Conservation (phyloP, 495 filamentous ascomycete genomes). For the Talaromyces adpressus region DNA sequence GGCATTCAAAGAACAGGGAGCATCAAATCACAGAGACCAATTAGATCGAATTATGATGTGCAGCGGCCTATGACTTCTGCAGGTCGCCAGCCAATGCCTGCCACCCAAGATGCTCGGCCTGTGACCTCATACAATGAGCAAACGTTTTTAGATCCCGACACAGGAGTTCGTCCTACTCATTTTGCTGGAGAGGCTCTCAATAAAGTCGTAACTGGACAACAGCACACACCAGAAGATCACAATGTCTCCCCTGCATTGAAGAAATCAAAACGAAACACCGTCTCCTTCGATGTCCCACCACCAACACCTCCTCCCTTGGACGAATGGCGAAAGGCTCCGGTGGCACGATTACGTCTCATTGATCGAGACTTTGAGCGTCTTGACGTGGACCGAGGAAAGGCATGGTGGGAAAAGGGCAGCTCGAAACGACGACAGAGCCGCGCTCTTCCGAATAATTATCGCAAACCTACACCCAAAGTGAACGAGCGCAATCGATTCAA, state of each 20-base stretch:
- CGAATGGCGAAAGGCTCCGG: constrained; percentile 36
- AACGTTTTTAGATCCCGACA: background rate
- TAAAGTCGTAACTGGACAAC: background rate
- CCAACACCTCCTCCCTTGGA: constrained; percentile 38
- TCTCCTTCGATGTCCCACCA: constrained; percentile 43
- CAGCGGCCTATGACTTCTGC: background rate
- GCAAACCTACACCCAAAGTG: constrained; percentile 30
- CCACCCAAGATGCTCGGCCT: background rate
- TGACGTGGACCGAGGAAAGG: constrained; percentile 34
- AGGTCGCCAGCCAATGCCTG: background rate
- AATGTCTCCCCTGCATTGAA: constrained; percentile 23
- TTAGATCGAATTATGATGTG: background rate
- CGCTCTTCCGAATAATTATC: constrained; percentile 31
- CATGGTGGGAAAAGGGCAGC: constrained; percentile 39
- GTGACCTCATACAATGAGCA: background rate
- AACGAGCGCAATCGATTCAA: constrained; percentile 62
- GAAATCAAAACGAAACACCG: constrained; percentile 29
- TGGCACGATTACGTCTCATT: constrained; percentile 24
- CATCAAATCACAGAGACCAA: background rate
- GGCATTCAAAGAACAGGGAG: background rate
- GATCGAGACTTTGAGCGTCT: constrained; percentile 39
- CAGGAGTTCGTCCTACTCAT: constrained; percentile 3
- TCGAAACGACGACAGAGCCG: constrained; percentile 34
- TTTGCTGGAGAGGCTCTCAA: constrained; percentile 6
- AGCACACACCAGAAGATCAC: constrained; percentile 10